These are phyloP conservation scores for Fusarium sp. DNA, from an alignment of 2,329 filamentous ascomycete genomes.

Conservation along the genomic window DNA sequence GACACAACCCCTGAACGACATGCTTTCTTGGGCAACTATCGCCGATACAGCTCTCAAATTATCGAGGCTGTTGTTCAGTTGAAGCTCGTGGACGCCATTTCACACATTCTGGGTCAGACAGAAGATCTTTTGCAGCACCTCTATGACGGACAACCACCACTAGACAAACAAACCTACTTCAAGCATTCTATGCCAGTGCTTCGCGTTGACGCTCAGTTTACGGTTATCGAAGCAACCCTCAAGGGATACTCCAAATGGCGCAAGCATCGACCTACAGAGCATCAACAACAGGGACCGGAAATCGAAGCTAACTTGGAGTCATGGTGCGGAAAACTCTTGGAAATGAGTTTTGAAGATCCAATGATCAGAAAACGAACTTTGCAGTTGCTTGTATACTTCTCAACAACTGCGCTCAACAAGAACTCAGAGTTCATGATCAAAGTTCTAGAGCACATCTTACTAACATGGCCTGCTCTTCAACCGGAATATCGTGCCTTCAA, in stretches of 20 bases:
- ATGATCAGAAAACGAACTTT: conserved; percentile 86
- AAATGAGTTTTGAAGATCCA: conserved; percentile 84
- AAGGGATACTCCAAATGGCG: conserved; percentile 92
- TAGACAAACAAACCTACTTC: conserved; percentile 75
- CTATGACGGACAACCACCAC: conserved; percentile 78
- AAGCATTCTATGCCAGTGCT: conserved; percentile 82
- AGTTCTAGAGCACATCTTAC: conserved; percentile 90
- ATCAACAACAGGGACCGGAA: conserved; percentile 67
- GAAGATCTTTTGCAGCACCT: conserved; percentile 81
- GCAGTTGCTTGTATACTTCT: conserved; percentile 87
- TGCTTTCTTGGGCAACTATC: conserved; percentile 95
- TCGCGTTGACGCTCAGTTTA: conserved; percentile 89
- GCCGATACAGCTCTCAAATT: conserved; percentile 88
- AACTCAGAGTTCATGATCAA: conserved; percentile 87
- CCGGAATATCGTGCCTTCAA: conserved; percentile 82
- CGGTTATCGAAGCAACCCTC: conserved; percentile 88
- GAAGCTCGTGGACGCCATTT: conserved; percentile 86
- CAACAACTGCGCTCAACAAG: conserved; percentile 83
- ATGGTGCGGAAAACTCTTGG: conserved; percentile 81
- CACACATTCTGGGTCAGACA: conserved; percentile 86
- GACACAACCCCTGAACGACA: conserved; percentile 95
- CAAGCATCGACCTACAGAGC: conserved; percentile 50
- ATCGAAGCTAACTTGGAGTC: conserved; percentile 77
- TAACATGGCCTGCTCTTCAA: conserved; percentile 82
- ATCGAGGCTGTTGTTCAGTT: conserved; percentile 89